Evolutionary conservation across 1,284 basidiomycete genomes (phyloP).

Genomic region (Ganoderma multipileum): DNA sequence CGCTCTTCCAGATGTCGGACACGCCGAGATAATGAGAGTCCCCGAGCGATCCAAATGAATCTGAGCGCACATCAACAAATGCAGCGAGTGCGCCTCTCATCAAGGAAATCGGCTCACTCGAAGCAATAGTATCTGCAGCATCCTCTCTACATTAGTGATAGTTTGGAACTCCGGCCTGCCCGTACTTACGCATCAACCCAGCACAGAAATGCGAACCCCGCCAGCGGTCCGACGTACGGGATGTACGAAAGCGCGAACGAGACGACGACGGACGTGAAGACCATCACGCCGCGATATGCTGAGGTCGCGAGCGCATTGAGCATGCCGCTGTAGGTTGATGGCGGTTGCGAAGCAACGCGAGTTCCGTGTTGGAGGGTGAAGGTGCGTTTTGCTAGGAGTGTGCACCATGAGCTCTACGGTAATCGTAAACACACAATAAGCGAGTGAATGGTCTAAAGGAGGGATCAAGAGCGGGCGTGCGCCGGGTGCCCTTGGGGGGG

Average conservation of each 20-base stretch:
- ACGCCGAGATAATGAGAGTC: slow-evolving; percentile 68
- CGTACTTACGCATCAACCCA: slow-evolving; percentile 83
- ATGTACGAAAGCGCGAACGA: slow-evolving; percentile 69
- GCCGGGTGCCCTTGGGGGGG: slow-evolving; percentile 5
- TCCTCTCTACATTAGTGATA: not conserved
- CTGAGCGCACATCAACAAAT: slow-evolving; percentile 44
- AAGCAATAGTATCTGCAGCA: slow-evolving; percentile 81
- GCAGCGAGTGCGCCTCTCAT: not conserved
- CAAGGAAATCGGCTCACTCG: slow-evolving; percentile 60
- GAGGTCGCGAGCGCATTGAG: slow-evolving; percentile 77
- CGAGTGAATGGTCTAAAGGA: slow-evolving; percentile 14
- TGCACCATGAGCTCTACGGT: slow-evolving; percentile 74
- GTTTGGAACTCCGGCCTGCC: too few relatives aligned
- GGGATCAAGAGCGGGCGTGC: not conserved
- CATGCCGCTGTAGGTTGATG: slow-evolving; percentile 68
- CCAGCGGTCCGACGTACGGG: slow-evolving; percentile 65
- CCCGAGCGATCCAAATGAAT: slow-evolving; percentile 80
- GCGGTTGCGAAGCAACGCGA: slow-evolving; percentile 52
- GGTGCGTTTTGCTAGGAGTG: slow-evolving; percentile 72
- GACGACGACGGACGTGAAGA: slow-evolving; percentile 75
- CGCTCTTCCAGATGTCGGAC: slow-evolving; percentile 82
- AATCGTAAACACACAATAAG: slow-evolving; percentile 19
- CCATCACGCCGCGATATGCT: slow-evolving; percentile 81
- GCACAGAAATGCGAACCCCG: slow-evolving; percentile 76
- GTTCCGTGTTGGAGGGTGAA: slow-evolving; percentile 72